Evolutionary conservation across 2,329 filamentous ascomycete genomes (phyloP).

Genomic region (Trichophaea hybrida): DNA sequence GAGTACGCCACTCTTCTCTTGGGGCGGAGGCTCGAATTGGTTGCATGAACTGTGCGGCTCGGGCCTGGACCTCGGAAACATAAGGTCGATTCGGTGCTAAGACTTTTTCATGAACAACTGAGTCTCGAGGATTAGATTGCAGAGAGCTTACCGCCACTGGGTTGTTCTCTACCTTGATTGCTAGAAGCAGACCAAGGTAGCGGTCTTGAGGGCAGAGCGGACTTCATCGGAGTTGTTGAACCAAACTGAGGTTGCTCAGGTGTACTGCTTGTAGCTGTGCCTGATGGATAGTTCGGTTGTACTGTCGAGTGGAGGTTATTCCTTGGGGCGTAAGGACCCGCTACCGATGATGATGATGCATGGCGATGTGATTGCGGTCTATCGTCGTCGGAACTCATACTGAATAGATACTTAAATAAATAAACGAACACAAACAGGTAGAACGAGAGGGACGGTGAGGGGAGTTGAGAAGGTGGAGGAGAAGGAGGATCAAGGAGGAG

Average conservation of each 20-base stretch:
- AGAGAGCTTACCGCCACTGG: constrained; percentile 4
- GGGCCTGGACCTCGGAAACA: constrained; percentile 1
- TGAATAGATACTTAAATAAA: too few species aligned
- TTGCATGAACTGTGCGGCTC: constrained; percentile 17
- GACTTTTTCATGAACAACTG: neutral
- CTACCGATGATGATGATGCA: too few species aligned
- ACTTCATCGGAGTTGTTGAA: constrained; percentile 19
- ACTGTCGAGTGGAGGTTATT: constrained; percentile 10
- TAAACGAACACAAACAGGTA: too few species aligned
- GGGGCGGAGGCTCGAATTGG: constrained; percentile 15
- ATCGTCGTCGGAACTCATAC: too few species aligned
- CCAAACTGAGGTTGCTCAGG: constrained; percentile 15
- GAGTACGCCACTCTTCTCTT: constrained; percentile 14
- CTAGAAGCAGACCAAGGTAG: neutral
- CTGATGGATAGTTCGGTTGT: neutral
- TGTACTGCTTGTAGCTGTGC: constrained; percentile 1
- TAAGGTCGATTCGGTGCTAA: neutral
- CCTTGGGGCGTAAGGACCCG: constrained; percentile 15
- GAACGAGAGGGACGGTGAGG: too few species aligned
- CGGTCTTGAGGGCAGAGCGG: constrained; percentile 7
- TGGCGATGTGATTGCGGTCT: too few species aligned
- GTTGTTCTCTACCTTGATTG: neutral
- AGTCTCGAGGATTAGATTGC: neutral
- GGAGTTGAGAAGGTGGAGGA: too few species aligned
- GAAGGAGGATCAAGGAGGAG: too few species aligned